Base-by-base conservation (phyloP, 192 early-diverging fungal species). In the Diversispora eburnea region DNA sequence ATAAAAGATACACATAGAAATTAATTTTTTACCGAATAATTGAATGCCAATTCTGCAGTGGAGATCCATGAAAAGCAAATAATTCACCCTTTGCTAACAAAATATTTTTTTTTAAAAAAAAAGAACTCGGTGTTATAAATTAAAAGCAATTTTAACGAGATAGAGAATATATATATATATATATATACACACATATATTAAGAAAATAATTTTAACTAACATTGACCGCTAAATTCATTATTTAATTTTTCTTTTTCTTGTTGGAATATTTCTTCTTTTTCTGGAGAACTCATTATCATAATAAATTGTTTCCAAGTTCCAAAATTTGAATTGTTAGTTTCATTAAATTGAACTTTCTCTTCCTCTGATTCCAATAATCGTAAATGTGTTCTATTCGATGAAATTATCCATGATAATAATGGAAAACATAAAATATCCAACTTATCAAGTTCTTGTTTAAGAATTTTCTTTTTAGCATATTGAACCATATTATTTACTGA, bases 361-460 rank as follows among this genome's bases (percentile, higher is more conserved):
- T 70, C 72, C 3, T 77, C 73, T 20, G 77, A 66, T 41, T 78
- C 82, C 17, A 84, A 67, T 56, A 80, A 75, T 19, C 76, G 76
- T 22, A 84, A 72, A 64, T 75, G 80, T 33, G 79, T 78, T 15
- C 82, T 55, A 62, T 84, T 84, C 19, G 77, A 78, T 33, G 73
- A 77, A 25, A 84, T 81, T 58, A 84, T 84, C 82, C 82, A 84
- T 52, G 81, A 69, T 1, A 84, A 72, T 4, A 84, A 48, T n/a
- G 82, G 82, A 51, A 81, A 84, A 25, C 76, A 77, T 25, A 84
- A 54, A n/a, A 51, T 70, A 63, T 84, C 76, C 8, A 84, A 59
- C n/a, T 61, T 51, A 43, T 84, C 82, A 7, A 83, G 62, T 54
- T 70, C 79, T 57, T 49, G 13, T 41, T 79, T 69, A 58, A 73